phyloP scores from a whole-genome alignment of 169 alveolate species.

The Cardiosporidium cionae region DNA sequence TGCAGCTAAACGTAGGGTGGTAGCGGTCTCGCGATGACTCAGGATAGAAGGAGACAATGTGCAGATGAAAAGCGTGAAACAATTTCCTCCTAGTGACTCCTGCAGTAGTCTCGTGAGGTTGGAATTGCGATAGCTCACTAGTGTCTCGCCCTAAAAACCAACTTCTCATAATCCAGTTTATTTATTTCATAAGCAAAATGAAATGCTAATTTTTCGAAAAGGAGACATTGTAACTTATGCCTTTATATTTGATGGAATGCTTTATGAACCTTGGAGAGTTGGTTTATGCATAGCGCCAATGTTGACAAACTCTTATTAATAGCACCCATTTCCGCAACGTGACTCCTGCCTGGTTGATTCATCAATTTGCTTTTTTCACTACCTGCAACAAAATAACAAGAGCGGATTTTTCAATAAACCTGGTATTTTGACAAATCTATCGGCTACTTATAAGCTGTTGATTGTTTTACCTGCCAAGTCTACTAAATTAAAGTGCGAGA shows the following conservation, averaged over 20 bases:
- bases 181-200: too few relatives aligned
- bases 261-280: constrained; percentile 39
- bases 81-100: constrained; percentile 31
- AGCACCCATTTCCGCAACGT: constrained; percentile 52
- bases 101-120: constrained; percentile 29
- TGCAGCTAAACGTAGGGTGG: constrained; percentile 47
- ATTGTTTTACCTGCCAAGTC: neutral
- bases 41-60: constrained; percentile 46
- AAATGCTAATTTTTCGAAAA: too few relatives aligned
- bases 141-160: constrained; percentile 38
- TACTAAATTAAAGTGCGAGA: neutral
- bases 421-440: too few relatives aligned
- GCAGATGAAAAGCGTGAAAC: constrained; percentile 50
- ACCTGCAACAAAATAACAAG: constrained; percentile 23
- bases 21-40: constrained; percentile 42
- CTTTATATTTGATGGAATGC: too few relatives aligned
- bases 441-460: too few relatives aligned
- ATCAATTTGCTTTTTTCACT: constrained; percentile 40
- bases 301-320: constrained; percentile 54
- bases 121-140: constrained; percentile 42
- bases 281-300: constrained; percentile 47
- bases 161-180: too few relatives aligned
- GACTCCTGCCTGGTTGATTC: constrained; percentile 40
- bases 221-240: too few relatives aligned
- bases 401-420: too few relatives aligned